These are phyloP conservation scores for Penicillium crystallinum DNA, from an alignment of 495 filamentous ascomycete species.

Conservation along the genomic window DNA sequence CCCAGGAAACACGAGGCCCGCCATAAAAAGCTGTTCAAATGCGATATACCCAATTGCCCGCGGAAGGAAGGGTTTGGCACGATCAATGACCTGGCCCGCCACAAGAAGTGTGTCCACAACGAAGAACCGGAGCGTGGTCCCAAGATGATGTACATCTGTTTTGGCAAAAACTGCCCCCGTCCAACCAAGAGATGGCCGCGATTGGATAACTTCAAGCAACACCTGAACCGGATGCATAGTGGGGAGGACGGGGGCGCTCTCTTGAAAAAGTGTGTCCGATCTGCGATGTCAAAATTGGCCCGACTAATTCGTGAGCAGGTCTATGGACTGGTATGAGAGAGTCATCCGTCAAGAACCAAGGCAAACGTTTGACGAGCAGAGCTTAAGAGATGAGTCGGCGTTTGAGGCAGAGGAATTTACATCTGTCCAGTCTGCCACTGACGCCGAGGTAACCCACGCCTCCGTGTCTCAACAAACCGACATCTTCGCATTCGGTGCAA, in stretches of 20 bases:
- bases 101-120: conserved; percentile 65
- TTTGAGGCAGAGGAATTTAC: conserved; percentile 8
- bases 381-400: conserved; percentile 8
- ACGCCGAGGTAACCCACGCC: conserved; percentile 8
- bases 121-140: conserved; percentile 47
- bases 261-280: conserved; percentile 46
- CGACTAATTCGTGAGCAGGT: conserved; percentile 21
- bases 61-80: conserved; percentile 72
- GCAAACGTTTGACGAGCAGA: conserved; percentile 4
- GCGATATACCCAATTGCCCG: conserved; percentile 54
- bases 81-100: conserved; percentile 71
- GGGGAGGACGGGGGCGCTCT: conserved; percentile 49
- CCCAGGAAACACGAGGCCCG: conserved; percentile 75
- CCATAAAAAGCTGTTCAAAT: conserved; percentile 70
- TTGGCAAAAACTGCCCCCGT: conserved; percentile 55
- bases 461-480: conserved; percentile 2
- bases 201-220: conserved; percentile 86
- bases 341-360: conserved; percentile 4
- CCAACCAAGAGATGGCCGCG: conserved; percentile 80
- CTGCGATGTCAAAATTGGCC: background rate
- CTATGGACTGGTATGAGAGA: conserved; percentile 39
- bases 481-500: background rate
- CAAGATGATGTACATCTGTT: conserved; percentile 63
- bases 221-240: conserved; percentile 73
- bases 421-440: conserved; percentile 4